These are phyloP conservation scores for Lathyrus aphaca DNA, from an alignment of 306 rosid genomes.

Conservation along the genomic window DNA sequence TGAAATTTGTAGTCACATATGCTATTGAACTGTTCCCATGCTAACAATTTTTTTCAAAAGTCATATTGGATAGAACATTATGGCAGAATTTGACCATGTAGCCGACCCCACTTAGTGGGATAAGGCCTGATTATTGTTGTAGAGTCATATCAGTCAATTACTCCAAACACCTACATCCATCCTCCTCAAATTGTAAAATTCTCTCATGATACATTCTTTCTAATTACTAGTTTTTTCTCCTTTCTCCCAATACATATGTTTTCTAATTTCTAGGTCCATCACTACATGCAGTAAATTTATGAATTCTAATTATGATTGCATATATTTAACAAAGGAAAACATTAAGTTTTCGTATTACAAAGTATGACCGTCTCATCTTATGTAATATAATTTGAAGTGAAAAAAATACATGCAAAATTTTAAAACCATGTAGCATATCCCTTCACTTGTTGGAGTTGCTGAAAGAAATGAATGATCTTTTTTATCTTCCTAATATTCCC, in stretches of 20 bases:
- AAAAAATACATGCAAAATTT: conserved; percentile 17
- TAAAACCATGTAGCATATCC: conserved; percentile 15
- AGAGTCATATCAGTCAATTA: neutral
- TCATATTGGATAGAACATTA: no score
- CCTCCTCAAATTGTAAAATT: neutral
- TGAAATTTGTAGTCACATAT: neutral
- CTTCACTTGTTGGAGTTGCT: conserved; percentile 18
- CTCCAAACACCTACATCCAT: neutral
- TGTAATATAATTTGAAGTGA: conserved; percentile 15
- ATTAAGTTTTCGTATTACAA: neutral
- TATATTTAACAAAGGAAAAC: neutral
- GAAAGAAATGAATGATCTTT: neutral
- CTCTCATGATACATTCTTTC: conserved; percentile 11
- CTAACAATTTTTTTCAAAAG: conserved; percentile 1
- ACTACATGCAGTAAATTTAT: neutral
- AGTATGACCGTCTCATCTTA: neutral
- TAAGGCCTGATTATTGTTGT: no score
- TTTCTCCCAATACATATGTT: neutral
- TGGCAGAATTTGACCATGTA: no score
- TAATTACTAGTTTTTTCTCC: neutral
- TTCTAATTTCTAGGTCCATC: neutral
- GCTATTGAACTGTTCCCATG: neutral
- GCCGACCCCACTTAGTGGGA: no score
- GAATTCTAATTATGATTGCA: neutral
- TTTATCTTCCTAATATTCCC: conserved; percentile 1